A percentile compares a stretch with the other conserved stretches of the same genome.
These are phyloP conservation scores for Hypsizygus ulmarius DNA, from an alignment of 1,284 basidiomycete genomes.

Conservation along the genomic window DNA sequence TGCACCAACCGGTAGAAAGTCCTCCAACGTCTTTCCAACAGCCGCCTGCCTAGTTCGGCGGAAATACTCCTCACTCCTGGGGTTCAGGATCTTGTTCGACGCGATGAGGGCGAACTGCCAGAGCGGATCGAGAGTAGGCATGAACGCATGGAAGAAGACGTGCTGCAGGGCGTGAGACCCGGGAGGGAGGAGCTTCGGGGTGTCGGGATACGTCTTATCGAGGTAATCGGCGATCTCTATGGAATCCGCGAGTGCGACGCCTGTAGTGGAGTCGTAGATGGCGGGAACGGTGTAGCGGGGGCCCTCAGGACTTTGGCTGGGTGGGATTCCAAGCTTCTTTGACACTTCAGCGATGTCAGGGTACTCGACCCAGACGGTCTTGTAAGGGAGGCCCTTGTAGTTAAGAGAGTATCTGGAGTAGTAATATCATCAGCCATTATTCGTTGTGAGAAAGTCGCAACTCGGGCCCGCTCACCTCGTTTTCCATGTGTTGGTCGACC, in stretches of 20 bases:
- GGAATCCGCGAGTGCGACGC: constrained; percentile 37
- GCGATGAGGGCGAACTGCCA: constrained; percentile 20
- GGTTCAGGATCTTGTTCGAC: constrained; percentile 17
- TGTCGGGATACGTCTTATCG: constrained; percentile 44
- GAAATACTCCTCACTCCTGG: constrained; percentile 23
- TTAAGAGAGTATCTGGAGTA: constrained; percentile 33
- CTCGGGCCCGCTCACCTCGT: constrained; percentile 7
- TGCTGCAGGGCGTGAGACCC: constrained; percentile 20
- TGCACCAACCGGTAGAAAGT: constrained; percentile 19
- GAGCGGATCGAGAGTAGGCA: constrained; percentile 7
- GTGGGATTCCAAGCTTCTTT: constrained; percentile 33
- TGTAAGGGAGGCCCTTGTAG: constrained; percentile 39
- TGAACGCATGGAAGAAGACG: constrained; percentile 18
- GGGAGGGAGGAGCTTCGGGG: constrained; percentile 25
- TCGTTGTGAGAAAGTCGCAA: too few species aligned
- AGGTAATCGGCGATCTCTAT: constrained; percentile 43
- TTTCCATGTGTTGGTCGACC: constrained; percentile 14
- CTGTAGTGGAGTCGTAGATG: constrained; percentile 34
- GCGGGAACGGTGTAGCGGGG: constrained; percentile 37
- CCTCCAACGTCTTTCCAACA: constrained; percentile 24
- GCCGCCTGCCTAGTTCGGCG: constrained; percentile 13
- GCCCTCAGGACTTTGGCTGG: constrained; percentile 24
- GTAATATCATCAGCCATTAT: neutral
- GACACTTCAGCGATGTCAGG: constrained; percentile 34
- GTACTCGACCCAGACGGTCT: constrained; percentile 39